A percentile compares a stretch with the other conserved stretches of the same genome.
phyloP scores from a whole-genome alignment of 352 stramenopile species.

The Elongisporangium anandrum region DNA sequence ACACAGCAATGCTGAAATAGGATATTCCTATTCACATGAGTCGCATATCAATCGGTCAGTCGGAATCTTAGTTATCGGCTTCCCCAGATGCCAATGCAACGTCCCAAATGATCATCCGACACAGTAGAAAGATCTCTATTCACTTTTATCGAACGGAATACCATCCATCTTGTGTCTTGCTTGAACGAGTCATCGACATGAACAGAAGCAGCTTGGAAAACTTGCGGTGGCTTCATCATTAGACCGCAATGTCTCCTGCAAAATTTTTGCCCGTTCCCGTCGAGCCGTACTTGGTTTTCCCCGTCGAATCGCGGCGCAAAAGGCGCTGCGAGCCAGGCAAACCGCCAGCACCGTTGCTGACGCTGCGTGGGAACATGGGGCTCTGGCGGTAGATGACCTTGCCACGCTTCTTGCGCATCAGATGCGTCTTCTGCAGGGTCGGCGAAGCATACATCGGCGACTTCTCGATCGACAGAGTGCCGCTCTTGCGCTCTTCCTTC shows the following conservation, averaged over 20 bases:
- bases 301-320: slow-evolving; percentile 34
- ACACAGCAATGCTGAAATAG: too few species aligned
- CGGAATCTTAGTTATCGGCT: too few species aligned
- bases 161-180: too few species aligned
- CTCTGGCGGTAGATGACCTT: slow-evolving; percentile 85
- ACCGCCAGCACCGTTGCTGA: slow-evolving; percentile 13
- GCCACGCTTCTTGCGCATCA: slow-evolving; percentile 76
- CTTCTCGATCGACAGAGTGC: slow-evolving; percentile 65
- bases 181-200: too few species aligned
- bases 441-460: slow-evolving; percentile 85
- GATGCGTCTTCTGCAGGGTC: slow-evolving; percentile 76
- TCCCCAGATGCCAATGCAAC: too few species aligned
- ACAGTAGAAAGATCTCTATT: too few species aligned
- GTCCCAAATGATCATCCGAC: too few species aligned
- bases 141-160: too few species aligned
- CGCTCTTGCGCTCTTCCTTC: slow-evolving; percentile 72
- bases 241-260: neutral
- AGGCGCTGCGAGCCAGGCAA: slow-evolving; percentile 57
- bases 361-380: slow-evolving; percentile 54
- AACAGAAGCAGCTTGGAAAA: too few species aligned
- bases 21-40: too few species aligned
- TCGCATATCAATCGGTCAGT: too few species aligned
- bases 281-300: slow-evolving; percentile 60
- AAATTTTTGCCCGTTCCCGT: slow-evolving; percentile 8
- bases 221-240: neutral